phyloP scores from a whole-genome alignment of 2,329 filamentous ascomycete genomes.

The Diaporthe citri region DNA sequence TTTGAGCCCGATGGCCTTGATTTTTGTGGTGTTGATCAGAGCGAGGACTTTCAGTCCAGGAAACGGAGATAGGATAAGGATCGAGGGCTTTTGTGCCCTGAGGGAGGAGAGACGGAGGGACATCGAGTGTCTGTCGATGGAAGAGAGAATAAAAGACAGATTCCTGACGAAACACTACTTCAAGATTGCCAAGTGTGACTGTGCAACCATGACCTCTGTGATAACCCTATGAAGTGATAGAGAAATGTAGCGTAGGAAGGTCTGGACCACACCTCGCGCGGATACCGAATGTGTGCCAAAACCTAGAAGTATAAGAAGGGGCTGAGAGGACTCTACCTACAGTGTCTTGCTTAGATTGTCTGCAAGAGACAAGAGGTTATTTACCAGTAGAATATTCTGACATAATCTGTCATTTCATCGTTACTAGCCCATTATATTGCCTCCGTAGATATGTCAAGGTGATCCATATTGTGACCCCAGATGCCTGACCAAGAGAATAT shows the following conservation, averaged over 20 bases:
- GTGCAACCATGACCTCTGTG: neutral
- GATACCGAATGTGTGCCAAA: neutral
- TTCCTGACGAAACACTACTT: neutral
- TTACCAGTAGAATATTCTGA: no score
- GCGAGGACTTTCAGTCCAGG: neutral
- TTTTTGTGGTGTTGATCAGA: neutral
- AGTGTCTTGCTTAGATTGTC: no score
- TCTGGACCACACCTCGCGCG: no score
- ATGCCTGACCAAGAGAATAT: no score
- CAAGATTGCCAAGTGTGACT: neutral
- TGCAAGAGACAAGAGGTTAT: no score
- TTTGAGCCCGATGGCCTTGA: neutral
- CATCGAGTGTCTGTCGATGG: neutral
- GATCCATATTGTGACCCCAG: no score
- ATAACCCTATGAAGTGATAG: neutral
- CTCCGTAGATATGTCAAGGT: no score
- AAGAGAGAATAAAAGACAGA: neutral
- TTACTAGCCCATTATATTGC: no score
- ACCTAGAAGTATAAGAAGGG: no score
- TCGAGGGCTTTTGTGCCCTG: neutral
- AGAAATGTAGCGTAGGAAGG: neutral
- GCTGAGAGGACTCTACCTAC: no score
- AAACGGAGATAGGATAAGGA: neutral
- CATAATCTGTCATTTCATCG: no score
- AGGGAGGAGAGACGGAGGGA: neutral